Evolutionary conservation across 768 basidiomycete species (phyloP).

Genomic region (Candolleomyces eurysporus): DNA sequence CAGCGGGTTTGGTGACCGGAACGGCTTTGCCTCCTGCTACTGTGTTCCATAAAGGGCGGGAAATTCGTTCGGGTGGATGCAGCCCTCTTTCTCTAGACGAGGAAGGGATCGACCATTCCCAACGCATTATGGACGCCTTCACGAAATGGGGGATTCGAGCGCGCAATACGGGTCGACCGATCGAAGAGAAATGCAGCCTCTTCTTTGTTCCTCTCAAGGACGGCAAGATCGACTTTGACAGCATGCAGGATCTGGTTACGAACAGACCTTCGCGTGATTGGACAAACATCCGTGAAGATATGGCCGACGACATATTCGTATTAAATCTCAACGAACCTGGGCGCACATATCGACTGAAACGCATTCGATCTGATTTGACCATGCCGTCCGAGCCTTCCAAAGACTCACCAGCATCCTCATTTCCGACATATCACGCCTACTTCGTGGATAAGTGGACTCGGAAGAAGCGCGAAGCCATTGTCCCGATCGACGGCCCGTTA

Average conservation of each 20-base stretch:
- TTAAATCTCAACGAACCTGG: constrained; percentile 56
- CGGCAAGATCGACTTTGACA: constrained; percentile 53
- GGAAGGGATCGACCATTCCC: constrained; percentile 44
- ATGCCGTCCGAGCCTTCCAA: constrained; percentile 55
- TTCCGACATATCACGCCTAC: constrained; percentile 57
- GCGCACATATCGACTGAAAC: constrained; percentile 52
- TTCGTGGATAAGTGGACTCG: constrained; percentile 55
- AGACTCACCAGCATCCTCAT: constrained; percentile 48
- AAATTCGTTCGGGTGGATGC: constrained; percentile 34
- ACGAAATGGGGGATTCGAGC: constrained; percentile 62
- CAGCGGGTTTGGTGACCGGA: constrained; percentile 69
- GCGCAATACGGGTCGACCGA: constrained; percentile 58
- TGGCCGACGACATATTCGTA: constrained; percentile 51
- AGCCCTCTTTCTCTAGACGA: constrained; percentile 37
- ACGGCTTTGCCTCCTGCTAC: constrained; percentile 49
- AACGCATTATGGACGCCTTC: constrained; percentile 60
- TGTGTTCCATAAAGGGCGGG: constrained; percentile 30
- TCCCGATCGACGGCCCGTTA: constrained; percentile 60
- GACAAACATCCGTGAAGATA: constrained; percentile 45
- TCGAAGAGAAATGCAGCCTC: constrained; percentile 50
- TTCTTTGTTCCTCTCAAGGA: constrained; percentile 66
- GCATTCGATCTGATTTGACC: constrained; percentile 63
- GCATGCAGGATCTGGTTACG: constrained; percentile 48
- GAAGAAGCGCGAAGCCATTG: constrained; percentile 37
- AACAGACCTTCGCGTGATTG: constrained; percentile 54